phyloP scores from a whole-genome alignment of 1,284 basidiomycete species.

The Ustilago sp. region DNA sequence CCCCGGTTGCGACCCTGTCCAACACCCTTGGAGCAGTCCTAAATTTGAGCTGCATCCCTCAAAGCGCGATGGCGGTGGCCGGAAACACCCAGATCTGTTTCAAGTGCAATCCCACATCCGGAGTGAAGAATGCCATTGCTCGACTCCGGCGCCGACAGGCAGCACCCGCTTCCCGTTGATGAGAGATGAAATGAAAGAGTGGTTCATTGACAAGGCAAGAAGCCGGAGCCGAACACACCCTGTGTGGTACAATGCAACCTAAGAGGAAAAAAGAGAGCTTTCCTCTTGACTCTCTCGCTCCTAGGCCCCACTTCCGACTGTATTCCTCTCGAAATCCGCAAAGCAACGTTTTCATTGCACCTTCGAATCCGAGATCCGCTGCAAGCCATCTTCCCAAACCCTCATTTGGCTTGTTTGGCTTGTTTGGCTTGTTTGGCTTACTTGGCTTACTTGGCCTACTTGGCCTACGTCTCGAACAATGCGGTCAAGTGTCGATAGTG shows the following conservation, averaged over 20 bases:
- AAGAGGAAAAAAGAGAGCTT: neutral
- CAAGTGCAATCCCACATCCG: neutral
- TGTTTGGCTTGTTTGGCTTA: too few species aligned
- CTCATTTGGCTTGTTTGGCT: neutral
- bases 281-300: neutral
- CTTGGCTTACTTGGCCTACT: neutral
- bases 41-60: constrained; percentile 3
- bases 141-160: neutral
- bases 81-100: constrained; percentile 15
- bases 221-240: neutral
- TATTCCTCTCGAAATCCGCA: too few species aligned
- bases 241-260: constrained; percentile 1
- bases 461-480: neutral
- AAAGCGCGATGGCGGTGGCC: constrained; percentile 14
- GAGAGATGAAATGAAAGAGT: constrained; percentile 2
- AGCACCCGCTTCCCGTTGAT: constrained; percentile 11
- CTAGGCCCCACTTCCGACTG: too few species aligned
- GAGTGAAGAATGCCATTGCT: neutral
- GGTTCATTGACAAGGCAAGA: neutral
- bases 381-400: constrained; percentile 2
- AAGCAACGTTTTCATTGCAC: neutral
- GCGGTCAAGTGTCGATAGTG: neutral
- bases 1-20: neutral
- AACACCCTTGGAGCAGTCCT: constrained; percentile 6
- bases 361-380: neutral